Percentiles rank a stretch among this genome's conserved stretches.
These are phyloP conservation scores for Leccinellum luteum DNA, from an alignment of 768 basidiomycete species.

Conservation along the genomic window DNA sequence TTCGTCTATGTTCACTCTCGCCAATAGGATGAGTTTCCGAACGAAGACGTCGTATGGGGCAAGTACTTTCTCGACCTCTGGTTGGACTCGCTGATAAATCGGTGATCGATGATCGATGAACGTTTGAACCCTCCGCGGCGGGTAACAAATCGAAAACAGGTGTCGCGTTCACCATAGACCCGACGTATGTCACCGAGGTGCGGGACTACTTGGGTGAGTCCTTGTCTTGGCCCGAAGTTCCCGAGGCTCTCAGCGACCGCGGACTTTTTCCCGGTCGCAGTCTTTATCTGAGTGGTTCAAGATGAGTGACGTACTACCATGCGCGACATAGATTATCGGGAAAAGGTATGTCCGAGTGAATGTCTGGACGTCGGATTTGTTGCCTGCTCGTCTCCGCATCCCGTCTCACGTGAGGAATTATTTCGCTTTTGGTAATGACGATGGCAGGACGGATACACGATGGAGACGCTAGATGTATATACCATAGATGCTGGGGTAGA, in stretches of 20 bases:
- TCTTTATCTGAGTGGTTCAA: neutral
- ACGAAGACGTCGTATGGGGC: slow-evolving; percentile 62
- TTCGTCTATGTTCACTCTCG: neutral
- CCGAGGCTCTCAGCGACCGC: neutral
- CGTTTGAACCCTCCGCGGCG: neutral
- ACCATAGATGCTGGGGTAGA: slow-evolving; percentile 50
- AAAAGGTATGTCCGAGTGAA: slow-evolving; percentile 54
- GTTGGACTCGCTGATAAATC: neutral
- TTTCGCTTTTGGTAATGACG: neutral
- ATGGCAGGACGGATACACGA: slow-evolving; percentile 82
- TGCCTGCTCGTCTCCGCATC: neutral
- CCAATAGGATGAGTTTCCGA: slow-evolving; percentile 30
- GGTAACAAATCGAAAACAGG: slow-evolving; percentile 42
- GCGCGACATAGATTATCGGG: slow-evolving; percentile 62
- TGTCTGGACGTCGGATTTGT: neutral
- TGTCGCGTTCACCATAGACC: slow-evolving; percentile 85
- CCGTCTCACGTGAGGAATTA: neutral
- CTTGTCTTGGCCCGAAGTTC: neutral
- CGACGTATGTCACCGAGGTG: slow-evolving; percentile 69
- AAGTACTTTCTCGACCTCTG: slow-evolving; percentile 19
- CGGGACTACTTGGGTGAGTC: slow-evolving; percentile 75
- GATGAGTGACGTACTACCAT: neutral
- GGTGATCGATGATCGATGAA: neutral
- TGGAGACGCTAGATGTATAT: slow-evolving; percentile 75
- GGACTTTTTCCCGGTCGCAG: neutral